These are phyloP conservation scores for Royoungia palumana DNA, from an alignment of 768 basidiomycete species.

Conservation along the genomic window DNA sequence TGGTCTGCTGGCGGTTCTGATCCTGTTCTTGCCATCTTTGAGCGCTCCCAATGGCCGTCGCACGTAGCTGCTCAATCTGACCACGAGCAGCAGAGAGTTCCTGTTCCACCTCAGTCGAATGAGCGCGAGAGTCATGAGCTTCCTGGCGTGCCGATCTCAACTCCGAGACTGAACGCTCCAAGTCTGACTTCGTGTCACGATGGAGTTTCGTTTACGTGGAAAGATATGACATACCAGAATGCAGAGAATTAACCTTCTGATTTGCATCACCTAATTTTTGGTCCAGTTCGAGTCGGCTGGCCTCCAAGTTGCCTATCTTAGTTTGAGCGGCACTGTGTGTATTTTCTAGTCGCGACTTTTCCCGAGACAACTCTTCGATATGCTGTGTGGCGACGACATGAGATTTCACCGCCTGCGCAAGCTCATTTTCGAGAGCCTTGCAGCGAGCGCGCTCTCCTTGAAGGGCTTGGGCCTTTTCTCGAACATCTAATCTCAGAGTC, in stretches of 20 bases:
- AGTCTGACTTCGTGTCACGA: conserved; percentile 22
- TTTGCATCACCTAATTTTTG: conserved; percentile 8
- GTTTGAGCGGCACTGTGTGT: conserved; percentile 7
- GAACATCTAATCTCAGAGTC: conserved; percentile 13
- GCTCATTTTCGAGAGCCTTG: conserved; percentile 21
- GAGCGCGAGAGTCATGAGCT: conserved; percentile 6
- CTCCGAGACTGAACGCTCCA: conserved; percentile 18
- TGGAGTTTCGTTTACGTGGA: conserved; percentile 23
- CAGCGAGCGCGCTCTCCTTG: conserved; percentile 18
- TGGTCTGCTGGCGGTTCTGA: conserved; percentile 67
- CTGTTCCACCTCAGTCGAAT: conserved; percentile 15
- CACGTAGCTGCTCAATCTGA: conserved; percentile 19
- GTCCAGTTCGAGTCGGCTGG: conserved; percentile 7
- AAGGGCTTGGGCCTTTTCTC: conserved; percentile 11
- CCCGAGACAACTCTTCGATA: conserved; percentile 18
- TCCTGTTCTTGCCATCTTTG: conserved; percentile 31
- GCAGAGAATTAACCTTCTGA: conserved; percentile 13
- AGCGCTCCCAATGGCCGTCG: conserved; percentile 10
- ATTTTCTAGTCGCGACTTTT: conserved; percentile 24
- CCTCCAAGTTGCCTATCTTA: conserved; percentile 18
- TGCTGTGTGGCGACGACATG: conserved; percentile 8
- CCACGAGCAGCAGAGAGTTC: conserved; percentile 19
- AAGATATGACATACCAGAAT: conserved; percentile 22
- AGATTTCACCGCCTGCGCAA: conserved; percentile 16
- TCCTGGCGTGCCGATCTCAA: conserved; percentile 15